Percentiles rank a stretch among this genome's conserved stretches.
Conservation (phyloP, 2,329 filamentous ascomycete species). For the Colletotrichum orchidophilum region DNA sequence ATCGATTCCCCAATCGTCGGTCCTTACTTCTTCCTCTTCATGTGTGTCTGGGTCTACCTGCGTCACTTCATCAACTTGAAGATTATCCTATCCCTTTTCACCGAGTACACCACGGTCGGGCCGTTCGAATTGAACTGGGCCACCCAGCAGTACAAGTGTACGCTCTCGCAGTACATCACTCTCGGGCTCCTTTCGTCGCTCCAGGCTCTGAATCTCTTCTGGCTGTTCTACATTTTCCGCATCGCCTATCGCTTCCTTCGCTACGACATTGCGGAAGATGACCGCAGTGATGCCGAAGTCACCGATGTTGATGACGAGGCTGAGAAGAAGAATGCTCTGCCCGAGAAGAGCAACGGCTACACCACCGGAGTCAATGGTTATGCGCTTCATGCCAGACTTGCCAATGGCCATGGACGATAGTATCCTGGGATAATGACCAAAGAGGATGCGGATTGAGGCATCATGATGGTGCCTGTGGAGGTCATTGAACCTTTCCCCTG, state of each 20-base stretch:
- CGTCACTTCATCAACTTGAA: slow-evolving; percentile 85
- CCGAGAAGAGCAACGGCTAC: slow-evolving; percentile 25
- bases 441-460: background rate
- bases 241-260: slow-evolving; percentile 78
- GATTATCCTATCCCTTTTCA: slow-evolving; percentile 80
- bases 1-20: slow-evolving; percentile 80
- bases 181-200: slow-evolving; percentile 70
- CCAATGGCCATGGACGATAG: slow-evolving; percentile 15
- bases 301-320: slow-evolving; percentile 57
- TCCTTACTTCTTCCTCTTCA: slow-evolving; percentile 87
- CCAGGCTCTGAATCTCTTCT: slow-evolving; percentile 82
- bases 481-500: slow-evolving; percentile 10
- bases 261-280: slow-evolving; percentile 71
- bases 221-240: slow-evolving; percentile 80
- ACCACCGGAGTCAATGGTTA: slow-evolving; percentile 22
- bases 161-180: slow-evolving; percentile 74
- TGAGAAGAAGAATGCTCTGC: slow-evolving; percentile 36
- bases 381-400: slow-evolving; percentile 13
- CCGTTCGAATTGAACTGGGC: slow-evolving; percentile 82
- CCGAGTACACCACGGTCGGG: slow-evolving; percentile 78
- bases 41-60: slow-evolving; percentile 86
- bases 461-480: background rate
- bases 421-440: background rate
- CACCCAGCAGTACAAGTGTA: slow-evolving; percentile 80
- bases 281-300: slow-evolving; percentile 75